Evolutionary conservation across 192 early-diverging fungal species (phyloP), one percentile per base, ranked within the genome.

Genomic region (Umbelopsis sp.): DNA sequence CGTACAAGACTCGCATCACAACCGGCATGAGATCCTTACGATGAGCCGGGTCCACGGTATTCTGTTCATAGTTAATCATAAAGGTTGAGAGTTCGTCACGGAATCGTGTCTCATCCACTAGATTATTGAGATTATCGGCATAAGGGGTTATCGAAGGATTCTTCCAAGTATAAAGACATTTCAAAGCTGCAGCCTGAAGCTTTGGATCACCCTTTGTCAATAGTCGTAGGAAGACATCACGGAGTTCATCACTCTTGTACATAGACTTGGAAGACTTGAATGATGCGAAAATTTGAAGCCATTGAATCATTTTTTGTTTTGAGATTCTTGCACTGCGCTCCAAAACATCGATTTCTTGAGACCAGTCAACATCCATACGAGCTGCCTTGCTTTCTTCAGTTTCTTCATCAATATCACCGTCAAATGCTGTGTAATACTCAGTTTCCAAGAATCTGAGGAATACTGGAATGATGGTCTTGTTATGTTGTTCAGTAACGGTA

Each of bases 41-140:
- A 75, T 96, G 89, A 45, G 84, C 76, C 6, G 81, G 72, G 68
- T 92, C 88, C 59, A 95, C 85, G 0, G 83, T 81, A 5, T 76
- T 78, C 69, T 85, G 87, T 16, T 86, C 80, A 17, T 85, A 80
- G 16, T 87, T 87, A 38, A 96, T 74, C 52, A 92, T 83, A 45
- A 97, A 88, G 1, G 88, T 90, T 29, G 92, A 82, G 24, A 99
- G 83, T 70, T 91, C 89, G 72, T 98, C 96, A n/a, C 97, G 91
- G 87, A 97, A 98, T 70, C 90, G 91, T 53, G 83, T 82, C 26
- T 98, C 96, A 47, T 95, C 91, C 6, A 92, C 77, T 38, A 99
- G 77, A 20, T 85, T 86, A 50, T 86, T 86, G 71, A 99, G 80
- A 38, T 90, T 85, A 25, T 97, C 96, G 21, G 82, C 84, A 70